These are phyloP conservation scores for Triticum monococcum DNA, from an alignment of 176 grass and related monocot species.

Conservation along the genomic window DNA sequence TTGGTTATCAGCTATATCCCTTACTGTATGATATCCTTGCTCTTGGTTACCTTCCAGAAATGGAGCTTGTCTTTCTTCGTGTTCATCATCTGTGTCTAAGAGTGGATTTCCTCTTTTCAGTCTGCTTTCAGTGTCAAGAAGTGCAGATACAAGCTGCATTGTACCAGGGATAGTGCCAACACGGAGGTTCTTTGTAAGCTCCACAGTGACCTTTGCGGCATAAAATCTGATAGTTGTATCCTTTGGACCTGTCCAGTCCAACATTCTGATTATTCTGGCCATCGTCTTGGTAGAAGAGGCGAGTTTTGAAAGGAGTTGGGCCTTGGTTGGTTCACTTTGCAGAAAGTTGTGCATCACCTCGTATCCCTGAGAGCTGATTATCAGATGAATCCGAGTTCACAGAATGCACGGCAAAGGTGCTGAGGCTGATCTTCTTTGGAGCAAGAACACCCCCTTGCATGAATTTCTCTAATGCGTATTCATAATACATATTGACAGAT, in stretches of 20 bases:
- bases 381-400: neutral
- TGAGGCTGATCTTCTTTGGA: constrained; percentile 8
- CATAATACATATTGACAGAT: constrained; percentile 7
- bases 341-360: neutral
- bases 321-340: neutral
- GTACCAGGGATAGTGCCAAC: neutral
- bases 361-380: neutral
- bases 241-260: neutral
- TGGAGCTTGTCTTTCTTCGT: neutral
- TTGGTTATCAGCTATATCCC: neutral
- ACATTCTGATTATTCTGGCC: neutral
- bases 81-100: neutral
- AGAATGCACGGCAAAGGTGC: constrained; percentile 8
- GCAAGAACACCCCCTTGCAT: neutral
- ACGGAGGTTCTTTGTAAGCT: neutral
- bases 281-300: neutral
- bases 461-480: constrained; percentile 5
- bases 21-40: neutral
- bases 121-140: neutral
- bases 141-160: neutral
- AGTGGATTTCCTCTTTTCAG: neutral
- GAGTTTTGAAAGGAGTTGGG: neutral
- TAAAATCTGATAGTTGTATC: neutral
- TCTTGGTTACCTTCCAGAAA: neutral
- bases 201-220: neutral